Percentiles rank a stretch among this genome's conserved stretches.
Evolutionary conservation across 2,329 filamentous ascomycete species (phyloP).

Genomic region (Fusarium liriodendri): DNA sequence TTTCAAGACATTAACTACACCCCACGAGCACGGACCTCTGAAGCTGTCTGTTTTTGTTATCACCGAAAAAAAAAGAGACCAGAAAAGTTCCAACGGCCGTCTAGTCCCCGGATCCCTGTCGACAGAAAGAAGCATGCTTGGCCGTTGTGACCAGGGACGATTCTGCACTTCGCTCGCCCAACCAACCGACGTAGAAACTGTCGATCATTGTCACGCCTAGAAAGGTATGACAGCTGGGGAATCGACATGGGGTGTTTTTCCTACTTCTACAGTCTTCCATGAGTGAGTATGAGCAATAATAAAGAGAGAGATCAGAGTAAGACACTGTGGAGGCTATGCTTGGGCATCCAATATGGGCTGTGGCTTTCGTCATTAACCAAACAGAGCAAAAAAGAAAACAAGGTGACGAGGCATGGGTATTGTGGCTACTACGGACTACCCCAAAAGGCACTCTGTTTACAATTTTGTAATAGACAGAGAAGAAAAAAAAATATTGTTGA

Average conservation of each 20-base stretch:
- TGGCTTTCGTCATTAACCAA: background rate
- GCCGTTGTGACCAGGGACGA: conserved; percentile 3
- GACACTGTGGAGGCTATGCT: conserved; percentile 26
- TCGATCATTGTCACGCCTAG: conserved; percentile 25
- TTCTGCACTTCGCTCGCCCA: background rate
- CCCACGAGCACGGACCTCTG: conserved; percentile 8
- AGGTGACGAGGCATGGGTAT: background rate
- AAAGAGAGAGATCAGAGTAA: background rate
- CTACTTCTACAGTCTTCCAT: background rate
- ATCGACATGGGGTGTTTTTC: background rate
- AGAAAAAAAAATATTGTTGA: background rate
- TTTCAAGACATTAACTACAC: background rate
- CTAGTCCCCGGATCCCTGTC: conserved; percentile 25
- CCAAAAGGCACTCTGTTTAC: conserved; percentile 10
- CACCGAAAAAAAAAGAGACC: conserved; percentile 6
- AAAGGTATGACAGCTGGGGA: conserved; percentile 13
- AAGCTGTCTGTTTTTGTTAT: background rate
- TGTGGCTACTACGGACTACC: background rate
- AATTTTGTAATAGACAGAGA: background rate
- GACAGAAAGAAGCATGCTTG: background rate
- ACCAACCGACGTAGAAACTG: background rate
- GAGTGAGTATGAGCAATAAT: background rate
- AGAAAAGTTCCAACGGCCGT: conserved; percentile 15
- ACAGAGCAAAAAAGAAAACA: conserved; percentile 5
- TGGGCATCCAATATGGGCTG: background rate